Evolutionary conservation across 2,329 filamentous ascomycete genomes (phyloP).

Genomic region (Penicillium sp.): DNA sequence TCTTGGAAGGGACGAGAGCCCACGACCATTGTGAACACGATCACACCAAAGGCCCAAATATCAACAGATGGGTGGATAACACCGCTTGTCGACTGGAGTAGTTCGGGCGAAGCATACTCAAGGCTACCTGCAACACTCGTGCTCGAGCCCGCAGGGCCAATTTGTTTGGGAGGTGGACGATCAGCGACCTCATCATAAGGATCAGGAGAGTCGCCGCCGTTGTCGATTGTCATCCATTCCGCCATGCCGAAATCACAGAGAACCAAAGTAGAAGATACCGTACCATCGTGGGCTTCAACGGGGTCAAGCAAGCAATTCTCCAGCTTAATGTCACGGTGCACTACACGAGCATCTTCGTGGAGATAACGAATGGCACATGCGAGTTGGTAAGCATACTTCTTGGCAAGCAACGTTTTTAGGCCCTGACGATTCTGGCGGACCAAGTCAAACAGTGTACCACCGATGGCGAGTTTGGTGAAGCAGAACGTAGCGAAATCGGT

Average conservation of each 20-base stretch:
- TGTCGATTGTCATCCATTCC: constrained; percentile 65
- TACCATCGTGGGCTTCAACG: constrained; percentile 51
- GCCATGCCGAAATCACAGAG: constrained; percentile 73
- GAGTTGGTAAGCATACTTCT: constrained; percentile 66
- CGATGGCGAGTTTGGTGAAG: constrained; percentile 66
- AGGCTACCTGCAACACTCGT: constrained; percentile 65
- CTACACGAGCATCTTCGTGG: constrained; percentile 68
- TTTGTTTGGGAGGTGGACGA: constrained; percentile 54
- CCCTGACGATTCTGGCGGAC: constrained; percentile 61
- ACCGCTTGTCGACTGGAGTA: constrained; percentile 45
- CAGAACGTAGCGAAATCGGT: constrained; percentile 72
- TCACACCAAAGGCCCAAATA: constrained; percentile 70
- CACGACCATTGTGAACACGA: constrained; percentile 64
- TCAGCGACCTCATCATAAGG: constrained; percentile 53
- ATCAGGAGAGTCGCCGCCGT: constrained; percentile 55
- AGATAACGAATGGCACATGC: constrained; percentile 68
- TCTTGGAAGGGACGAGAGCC: constrained; percentile 67
- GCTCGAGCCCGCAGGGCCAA: constrained; percentile 60
- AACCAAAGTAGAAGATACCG: constrained; percentile 60
- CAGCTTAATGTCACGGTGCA: constrained; percentile 71
- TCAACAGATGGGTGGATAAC: constrained; percentile 60
- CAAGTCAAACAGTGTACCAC: constrained; percentile 68
- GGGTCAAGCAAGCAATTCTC: constrained; percentile 70
- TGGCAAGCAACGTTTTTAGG: constrained; percentile 56
- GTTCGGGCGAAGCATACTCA: constrained; percentile 57